A percentile compares a stretch with the other conserved stretches of the same genome.
Conservation (phyloP, 2,329 filamentous ascomycete genomes). For the Sporothrix pallida region DNA sequence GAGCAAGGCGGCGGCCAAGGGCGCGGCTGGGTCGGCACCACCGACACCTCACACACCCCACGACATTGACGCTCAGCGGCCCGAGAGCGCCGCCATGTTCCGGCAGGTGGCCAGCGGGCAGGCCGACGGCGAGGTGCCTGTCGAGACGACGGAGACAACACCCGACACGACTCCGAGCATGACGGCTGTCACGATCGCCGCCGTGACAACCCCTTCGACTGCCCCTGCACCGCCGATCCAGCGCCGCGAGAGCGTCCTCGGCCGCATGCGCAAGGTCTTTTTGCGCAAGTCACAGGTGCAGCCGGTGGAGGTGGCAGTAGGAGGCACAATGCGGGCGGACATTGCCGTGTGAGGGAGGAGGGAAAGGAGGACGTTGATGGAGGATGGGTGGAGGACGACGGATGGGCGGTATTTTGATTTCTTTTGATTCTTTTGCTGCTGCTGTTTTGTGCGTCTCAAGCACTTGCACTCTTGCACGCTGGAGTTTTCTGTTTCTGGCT, state of each 20-base stretch:
- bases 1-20: no score
- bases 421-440: not conserved
- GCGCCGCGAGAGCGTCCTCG: conserved; percentile 32
- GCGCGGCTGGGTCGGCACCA: not conserved
- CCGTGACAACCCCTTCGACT: not conserved
- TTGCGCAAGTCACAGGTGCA: conserved; percentile 24
- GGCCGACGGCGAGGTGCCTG: not conserved
- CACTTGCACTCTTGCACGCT: no score
- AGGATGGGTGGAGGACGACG: not conserved
- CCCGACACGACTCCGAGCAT: no score
- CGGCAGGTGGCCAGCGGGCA: not conserved
- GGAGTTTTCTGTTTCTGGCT: no score
- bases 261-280: conserved; percentile 34
- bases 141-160: no score
- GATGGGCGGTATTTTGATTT: not conserved
- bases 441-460: no score
- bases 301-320: not conserved
- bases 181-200: no score
- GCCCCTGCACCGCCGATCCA: not conserved
- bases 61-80: not conserved
- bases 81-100: conserved; percentile 11
- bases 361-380: not conserved
- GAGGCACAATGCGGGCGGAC: conserved; percentile 11
- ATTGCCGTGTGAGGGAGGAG: conserved; percentile 18
- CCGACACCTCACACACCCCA: not conserved